Conservation (phyloP, 2,329 filamentous ascomycete species). For the Rutstroemia sp. region DNA sequence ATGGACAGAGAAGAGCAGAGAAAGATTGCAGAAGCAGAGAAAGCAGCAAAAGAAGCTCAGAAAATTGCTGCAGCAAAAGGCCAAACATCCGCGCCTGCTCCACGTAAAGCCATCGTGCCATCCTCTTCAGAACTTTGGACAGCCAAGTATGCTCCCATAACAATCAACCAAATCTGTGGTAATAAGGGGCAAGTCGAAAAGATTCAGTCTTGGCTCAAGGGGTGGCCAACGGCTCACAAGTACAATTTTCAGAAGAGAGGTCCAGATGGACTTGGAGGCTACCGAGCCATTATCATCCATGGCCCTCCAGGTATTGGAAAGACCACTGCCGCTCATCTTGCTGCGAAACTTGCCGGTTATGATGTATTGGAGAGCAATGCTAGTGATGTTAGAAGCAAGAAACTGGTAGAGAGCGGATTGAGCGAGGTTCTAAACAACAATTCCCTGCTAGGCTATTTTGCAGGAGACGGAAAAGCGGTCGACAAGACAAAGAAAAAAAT, state of each 20-base stretch:
- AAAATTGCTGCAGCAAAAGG: constrained; percentile 28
- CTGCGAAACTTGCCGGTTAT: constrained; percentile 86
- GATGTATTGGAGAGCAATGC: constrained; percentile 94
- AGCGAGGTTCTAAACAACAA: constrained; percentile 89
- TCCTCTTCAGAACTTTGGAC: constrained; percentile 74
- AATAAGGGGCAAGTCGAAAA: constrained; percentile 89
- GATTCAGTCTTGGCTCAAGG: constrained; percentile 78
- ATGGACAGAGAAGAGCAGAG: constrained; percentile 76
- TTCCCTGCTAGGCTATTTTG: constrained; percentile 85
- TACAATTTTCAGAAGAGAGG: constrained; percentile 77
- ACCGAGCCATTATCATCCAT: constrained; percentile 88
- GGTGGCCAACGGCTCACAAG: constrained; percentile 72
- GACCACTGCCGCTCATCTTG: constrained; percentile 91
- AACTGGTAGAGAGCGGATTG: constrained; percentile 82
- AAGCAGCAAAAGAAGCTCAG: constrained; percentile 36
- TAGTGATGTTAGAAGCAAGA: constrained; percentile 93
- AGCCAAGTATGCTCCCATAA: constrained; percentile 85
- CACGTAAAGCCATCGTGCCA: constrained; percentile 32
- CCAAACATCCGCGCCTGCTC: constrained; percentile 29
- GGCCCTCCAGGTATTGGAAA: constrained; percentile 96
- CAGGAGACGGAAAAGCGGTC: constrained; percentile 72
- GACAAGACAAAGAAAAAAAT: constrained; percentile 83
- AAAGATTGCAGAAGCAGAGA: constrained; percentile 44
- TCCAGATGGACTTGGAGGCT: constrained; percentile 73
- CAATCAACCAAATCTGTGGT: constrained; percentile 82